Evolutionary conservation across 257 asterid species (phyloP).

Genomic region (Petrea volubilis): DNA sequence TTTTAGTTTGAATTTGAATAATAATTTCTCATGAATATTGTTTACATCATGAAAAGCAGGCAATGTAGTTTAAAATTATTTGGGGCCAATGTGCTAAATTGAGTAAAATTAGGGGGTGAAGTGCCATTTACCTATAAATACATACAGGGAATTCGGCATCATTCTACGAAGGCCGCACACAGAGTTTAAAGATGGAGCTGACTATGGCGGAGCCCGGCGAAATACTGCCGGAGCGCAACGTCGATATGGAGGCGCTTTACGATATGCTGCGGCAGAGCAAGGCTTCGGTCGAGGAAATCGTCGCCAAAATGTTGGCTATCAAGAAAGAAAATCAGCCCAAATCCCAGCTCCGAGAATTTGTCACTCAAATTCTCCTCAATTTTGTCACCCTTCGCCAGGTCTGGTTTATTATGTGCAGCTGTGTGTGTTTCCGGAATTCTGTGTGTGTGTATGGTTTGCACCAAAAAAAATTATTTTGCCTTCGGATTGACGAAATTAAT

Average conservation of each 20-base stretch:
- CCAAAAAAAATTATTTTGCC: background rate
- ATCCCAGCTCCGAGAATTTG: constrained; percentile 69
- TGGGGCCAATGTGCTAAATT: no score
- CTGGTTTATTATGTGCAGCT: background rate
- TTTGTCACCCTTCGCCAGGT: constrained; percentile 95
- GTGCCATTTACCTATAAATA: background rate
- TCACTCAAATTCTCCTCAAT: constrained; percentile 78
- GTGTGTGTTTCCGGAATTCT: background rate
- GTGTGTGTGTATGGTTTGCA: background rate
- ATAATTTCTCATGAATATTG: no score
- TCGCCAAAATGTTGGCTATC: constrained; percentile 64
- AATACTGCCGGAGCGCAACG: constrained; percentile 78
- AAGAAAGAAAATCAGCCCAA: constrained; percentile 64
- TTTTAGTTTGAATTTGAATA: no score
- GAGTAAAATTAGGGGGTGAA: no score
- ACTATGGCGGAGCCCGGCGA: constrained; percentile 92
- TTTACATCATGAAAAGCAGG: no score
- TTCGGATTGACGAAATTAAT: background rate
- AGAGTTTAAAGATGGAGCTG: constrained; percentile 40
- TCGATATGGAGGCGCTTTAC: constrained; percentile 71
- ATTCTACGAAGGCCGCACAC: background rate
- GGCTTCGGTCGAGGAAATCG: constrained; percentile 72
- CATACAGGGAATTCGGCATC: background rate
- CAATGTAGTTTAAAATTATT: no score
- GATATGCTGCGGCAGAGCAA: constrained; percentile 66